Evolutionary conservation across 2,329 filamentous ascomycete genomes (phyloP), one percentile per base, ranked within the genome.

Genomic region (Lojkania enalia): DNA sequence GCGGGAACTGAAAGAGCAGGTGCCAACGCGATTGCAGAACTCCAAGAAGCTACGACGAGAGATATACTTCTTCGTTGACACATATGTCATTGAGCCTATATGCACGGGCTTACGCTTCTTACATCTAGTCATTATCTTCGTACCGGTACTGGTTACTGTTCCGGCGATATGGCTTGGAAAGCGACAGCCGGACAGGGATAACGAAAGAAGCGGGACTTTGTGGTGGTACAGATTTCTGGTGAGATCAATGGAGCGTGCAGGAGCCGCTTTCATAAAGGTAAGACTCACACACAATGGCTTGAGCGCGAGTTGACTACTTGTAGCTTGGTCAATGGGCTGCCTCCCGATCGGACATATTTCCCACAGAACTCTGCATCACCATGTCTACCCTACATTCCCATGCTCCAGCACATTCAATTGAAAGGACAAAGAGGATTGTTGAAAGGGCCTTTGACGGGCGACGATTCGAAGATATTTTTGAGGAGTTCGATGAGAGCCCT

Each of bases 261-360:
- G 94, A 0, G 91, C 94, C 33, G 90, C 94, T 0, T 99, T 99
- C 64, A 99, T 99, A 74, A 99, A 99, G 81, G 87, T 89, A 71
- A 14, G 51, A n/a, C 14, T 35, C 11, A 27, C 12, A 2, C 14
- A 37, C 32, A 23, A 2, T 5, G 11, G 19, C 7, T 32, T 5
- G 7, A 27, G 15, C 20, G 7, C 4, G 21, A 20, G 31, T 62
- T 68, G 32, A 67, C 42, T n/a, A 18, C 15, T 5, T 37, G 45
- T 58, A 91, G 84, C 82, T 99, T 42, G 94, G 94, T 13, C 94
- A 99, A 84, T 99, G 94, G 94, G 94, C 94, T 14, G 94, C 94
- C 2, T 97, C 94, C 4, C 81, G 94, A 66, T 88, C 91, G 31
- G 94, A 99, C 71, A 96, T 99, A 63, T 99, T 99, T 66, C 94